Percentiles rank a stretch among this genome's conserved stretches.
These are phyloP conservation scores for Pestalotiopsis fici DNA, from an alignment of 2,329 filamentous ascomycete species.

Conservation along the genomic window DNA sequence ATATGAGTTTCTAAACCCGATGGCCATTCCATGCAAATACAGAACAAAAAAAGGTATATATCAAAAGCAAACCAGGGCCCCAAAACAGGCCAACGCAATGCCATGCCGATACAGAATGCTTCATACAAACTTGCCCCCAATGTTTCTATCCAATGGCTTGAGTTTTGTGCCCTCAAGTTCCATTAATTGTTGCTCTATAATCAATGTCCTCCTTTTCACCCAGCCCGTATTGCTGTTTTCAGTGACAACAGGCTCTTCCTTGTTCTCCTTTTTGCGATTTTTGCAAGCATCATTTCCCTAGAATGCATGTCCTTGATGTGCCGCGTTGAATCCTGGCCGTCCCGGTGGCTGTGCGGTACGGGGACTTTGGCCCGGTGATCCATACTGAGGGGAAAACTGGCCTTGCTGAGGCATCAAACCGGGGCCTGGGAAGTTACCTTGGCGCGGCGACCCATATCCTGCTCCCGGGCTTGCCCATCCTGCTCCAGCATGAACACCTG, in stretches of 20 bases:
- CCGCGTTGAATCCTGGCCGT: conserved; percentile 12
- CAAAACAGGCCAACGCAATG: neutral
- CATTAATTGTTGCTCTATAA: conserved; percentile 1
- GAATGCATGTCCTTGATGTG: conserved; percentile 31
- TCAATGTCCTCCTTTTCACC: conserved; percentile 5
- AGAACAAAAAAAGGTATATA: conserved; percentile 3
- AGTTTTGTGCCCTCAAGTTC: neutral
- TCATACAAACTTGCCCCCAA: neutral
- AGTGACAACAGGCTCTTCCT: neutral
- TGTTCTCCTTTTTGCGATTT: neutral
- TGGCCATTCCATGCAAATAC: neutral
- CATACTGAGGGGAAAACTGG: conserved; percentile 20
- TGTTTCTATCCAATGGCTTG: neutral
- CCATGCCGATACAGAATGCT: conserved; percentile 1
- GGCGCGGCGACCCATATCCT: conserved; percentile 26
- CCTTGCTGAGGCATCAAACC: conserved; percentile 24
- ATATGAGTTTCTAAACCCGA: neutral
- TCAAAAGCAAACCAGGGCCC: neutral
- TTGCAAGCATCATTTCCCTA: conserved; percentile 13
- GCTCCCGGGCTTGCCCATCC: conserved; percentile 29
- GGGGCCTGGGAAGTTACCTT: conserved; percentile 24
- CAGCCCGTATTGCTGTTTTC: neutral
- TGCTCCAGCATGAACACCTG: conserved; percentile 30
- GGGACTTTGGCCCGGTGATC: conserved; percentile 21
- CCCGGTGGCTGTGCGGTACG: conserved; percentile 16